These are phyloP conservation scores for Trametes hirsuta DNA, from an alignment of 1,284 basidiomycete species.

Conservation along the genomic window DNA sequence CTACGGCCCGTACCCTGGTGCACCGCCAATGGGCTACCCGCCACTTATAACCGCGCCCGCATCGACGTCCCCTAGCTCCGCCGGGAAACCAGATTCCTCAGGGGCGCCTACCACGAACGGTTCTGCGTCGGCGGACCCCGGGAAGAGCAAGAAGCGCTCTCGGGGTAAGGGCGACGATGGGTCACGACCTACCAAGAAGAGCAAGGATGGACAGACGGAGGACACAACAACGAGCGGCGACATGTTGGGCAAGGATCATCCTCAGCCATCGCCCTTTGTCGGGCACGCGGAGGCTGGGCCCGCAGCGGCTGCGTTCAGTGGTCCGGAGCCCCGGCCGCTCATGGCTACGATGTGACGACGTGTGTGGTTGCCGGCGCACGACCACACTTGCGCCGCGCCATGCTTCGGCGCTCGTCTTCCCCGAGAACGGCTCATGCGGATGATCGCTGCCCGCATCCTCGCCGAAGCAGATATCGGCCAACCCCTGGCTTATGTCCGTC, in stretches of 20 bases:
- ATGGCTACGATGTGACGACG: conserved; percentile 22
- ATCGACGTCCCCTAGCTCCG: conserved; percentile 15
- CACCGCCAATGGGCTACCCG: conserved; percentile 31
- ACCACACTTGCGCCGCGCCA: neutral
- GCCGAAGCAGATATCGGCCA: too few species aligned
- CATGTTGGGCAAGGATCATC: conserved; percentile 15
- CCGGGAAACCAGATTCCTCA: conserved; percentile 23
- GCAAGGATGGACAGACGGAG: conserved; percentile 30
- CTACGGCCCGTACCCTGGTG: conserved; percentile 30
- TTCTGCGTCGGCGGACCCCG: conserved; percentile 14
- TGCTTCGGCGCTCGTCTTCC: neutral
- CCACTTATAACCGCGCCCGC: conserved; percentile 24
- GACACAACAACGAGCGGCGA: conserved; percentile 3
- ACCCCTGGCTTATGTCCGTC: too few species aligned
- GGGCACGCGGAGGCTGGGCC: conserved; percentile 11
- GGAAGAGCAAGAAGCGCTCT: conserved; percentile 30
- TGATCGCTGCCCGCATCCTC: neutral
- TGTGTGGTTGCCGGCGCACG: neutral
- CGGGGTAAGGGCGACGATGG: conserved; percentile 34
- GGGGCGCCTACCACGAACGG: conserved; percentile 16
- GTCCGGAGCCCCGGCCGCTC: conserved; percentile 25
- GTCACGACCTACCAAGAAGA: conserved; percentile 39
- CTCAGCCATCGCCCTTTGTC: neutral
- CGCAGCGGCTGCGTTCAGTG: conserved; percentile 20
- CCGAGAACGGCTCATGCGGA: neutral